Base-by-base conservation (phyloP, 2,329 filamentous ascomycete genomes). In the Fusarium staphyleae region DNA sequence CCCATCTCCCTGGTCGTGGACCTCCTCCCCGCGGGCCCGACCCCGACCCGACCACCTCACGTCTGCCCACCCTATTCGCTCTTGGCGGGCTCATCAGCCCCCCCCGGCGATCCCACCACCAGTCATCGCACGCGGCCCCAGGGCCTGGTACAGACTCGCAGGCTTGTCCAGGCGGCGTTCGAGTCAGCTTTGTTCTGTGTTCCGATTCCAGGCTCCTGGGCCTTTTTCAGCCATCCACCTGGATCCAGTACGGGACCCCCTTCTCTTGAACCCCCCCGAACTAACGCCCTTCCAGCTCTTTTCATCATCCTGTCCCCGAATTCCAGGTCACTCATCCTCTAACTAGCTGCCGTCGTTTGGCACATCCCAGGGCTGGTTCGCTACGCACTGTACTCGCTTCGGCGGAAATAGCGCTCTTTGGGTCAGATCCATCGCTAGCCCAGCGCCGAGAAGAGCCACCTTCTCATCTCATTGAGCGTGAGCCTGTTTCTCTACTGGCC, bases 131-230 rank as follows among this genome's bases (percentile, higher is more conserved):
- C 19, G n/a, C 18, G 30, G 12, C 19, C 18, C 42, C 19, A 14
- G 33, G 8, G 28, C 28, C 36, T 32, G 46, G 19, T 22, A 22
- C 6, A 6, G 19, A 4, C 39, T 29, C 55, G 40, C 52, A 51
- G 48, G 36, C 49, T 9, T 7, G 41, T 34, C 44, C 48, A 57
- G 60, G 55, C 43, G 60, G 55, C 43, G 62, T 67, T 66, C 52
- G 61, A 67, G 62, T 67, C 65, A 67, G 54, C 60, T 57, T 12
- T 13, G 28, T n/a, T 6, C 28, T 11, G 55, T 65, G 63, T n/a
- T n/a, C 60, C 61, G 54, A 62, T 59, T 57, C 65, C 65, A 67
- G 63, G 65, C 65, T 67, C 62, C 64, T 66, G 65, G 65, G 55
- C 59, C 65, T 52, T 49, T 44, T 46, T 52, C 59, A 63, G 48